phyloP scores from a whole-genome alignment of 495 filamentous ascomycete genomes.

The Xylaria curta region DNA sequence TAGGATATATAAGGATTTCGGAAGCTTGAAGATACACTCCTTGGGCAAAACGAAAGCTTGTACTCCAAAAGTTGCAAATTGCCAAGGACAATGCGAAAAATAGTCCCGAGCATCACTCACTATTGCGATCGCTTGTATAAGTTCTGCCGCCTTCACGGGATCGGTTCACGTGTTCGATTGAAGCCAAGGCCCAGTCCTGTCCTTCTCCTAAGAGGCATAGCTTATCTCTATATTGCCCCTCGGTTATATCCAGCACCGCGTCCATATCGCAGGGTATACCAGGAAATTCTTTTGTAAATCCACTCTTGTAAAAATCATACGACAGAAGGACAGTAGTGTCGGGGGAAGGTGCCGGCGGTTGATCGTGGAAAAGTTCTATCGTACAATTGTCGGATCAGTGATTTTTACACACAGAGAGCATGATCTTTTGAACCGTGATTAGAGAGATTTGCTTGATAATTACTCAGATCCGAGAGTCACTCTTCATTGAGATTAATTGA shows the following conservation, averaged over 20 bases:
- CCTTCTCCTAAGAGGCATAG: not conserved
- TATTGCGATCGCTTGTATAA: too few relatives aligned
- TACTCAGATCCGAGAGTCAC: too few relatives aligned
- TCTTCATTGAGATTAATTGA: too few relatives aligned
- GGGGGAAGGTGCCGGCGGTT: not conserved
- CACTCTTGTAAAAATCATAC: not conserved
- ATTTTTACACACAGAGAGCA: not conserved
- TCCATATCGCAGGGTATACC: not conserved
- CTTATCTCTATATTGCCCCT: not conserved
- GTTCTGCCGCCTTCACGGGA: not conserved
- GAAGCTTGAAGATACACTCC: too few relatives aligned
- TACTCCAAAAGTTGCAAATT: too few relatives aligned
- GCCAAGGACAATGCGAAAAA: too few relatives aligned
- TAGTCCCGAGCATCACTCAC: not conserved
- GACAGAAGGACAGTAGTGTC: constrained; percentile 14
- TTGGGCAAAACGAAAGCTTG: too few relatives aligned
- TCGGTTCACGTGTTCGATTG: not conserved
- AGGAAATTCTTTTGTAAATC: not conserved
- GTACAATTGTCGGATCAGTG: not conserved
- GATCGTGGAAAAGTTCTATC: not conserved
- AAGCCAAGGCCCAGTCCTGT: not conserved
- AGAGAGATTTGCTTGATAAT: not conserved
- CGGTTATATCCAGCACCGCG: not conserved
- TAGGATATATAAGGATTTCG: not conserved
- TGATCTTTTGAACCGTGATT: not conserved